Evolutionary conservation across 2,329 filamentous ascomycete species (phyloP), one percentile per base, ranked within the genome.

Genomic region (Scytalidium lignicola): DNA sequence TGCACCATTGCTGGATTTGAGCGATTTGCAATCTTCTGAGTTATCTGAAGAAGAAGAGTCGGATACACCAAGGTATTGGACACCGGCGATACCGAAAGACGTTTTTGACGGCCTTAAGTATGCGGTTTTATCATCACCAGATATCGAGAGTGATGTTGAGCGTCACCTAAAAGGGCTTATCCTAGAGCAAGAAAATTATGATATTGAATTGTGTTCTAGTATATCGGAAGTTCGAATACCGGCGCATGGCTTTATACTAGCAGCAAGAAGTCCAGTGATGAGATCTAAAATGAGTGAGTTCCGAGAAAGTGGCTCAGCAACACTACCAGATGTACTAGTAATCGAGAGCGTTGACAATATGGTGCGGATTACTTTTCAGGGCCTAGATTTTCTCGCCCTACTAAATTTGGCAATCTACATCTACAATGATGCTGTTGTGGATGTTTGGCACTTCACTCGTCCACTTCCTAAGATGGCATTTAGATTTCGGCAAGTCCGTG

Each of bases 391-490:
- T 32, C 73, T 95, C 28, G 86, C 89, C 1, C 63, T 96, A 6
- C 71, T 96, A 49, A 92, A 96, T 58, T 58, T 97, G 9, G 79
- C 86, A 1, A 72, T 92, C 9, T 96, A 89, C 60, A 64, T 86
- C 7, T 97, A 97, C 64, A 85, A 83, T 5, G 93, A 97, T 62
- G 75, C 74, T 3, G 71, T 91, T 15, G 75, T 96, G 26, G 89
- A 93, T 51, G 86, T 91, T 17, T 97, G 93, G 93, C 88, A 91
- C 56, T 84, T 86, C 54, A 85, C 85, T 3, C 80, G 78, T 6
- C 54, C 62, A 48, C 78, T 81, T 18, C 79, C 83, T 2, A 70
- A 79, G 10, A 72, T 85, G 63, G 85, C 88, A 0, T 78, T 80
- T 58, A 78, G 87, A 39, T 95, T 90, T 64, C 86, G 90, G 20